phyloP scores from a whole-genome alignment of 2,329 filamentous ascomycete genomes.

The Hypoxylon sp. region DNA sequence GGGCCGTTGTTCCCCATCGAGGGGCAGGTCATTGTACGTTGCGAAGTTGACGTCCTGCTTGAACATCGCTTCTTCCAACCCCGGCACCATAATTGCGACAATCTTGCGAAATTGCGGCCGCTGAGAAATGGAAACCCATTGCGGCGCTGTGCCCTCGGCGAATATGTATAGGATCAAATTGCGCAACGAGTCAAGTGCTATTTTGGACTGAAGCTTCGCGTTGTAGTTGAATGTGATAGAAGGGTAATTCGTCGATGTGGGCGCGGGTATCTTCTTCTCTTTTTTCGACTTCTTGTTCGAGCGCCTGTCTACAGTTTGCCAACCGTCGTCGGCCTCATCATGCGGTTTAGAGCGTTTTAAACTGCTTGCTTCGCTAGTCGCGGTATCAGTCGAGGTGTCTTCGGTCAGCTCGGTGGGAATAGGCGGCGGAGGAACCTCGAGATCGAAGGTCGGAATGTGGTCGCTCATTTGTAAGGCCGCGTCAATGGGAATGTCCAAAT shows the following conservation, averaged over 20 bases:
- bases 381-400: constrained; percentile 36
- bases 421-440: constrained; percentile 31
- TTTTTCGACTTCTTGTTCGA: constrained; percentile 63
- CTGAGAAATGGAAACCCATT: constrained; percentile 73
- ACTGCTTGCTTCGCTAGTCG: constrained; percentile 49
- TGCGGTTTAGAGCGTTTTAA: constrained; percentile 64
- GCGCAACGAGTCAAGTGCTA: constrained; percentile 72
- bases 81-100: constrained; percentile 91
- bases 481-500: constrained; percentile 21
- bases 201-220: constrained; percentile 69
- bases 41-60: constrained; percentile 67
- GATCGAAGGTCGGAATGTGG: constrained; percentile 24
- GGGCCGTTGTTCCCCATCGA: constrained; percentile 49
- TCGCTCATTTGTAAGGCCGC: constrained; percentile 21
- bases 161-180: constrained; percentile 74
- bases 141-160: constrained; percentile 72
- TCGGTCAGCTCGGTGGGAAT: constrained; percentile 35
- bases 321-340: constrained; percentile 59
- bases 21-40: constrained; percentile 56
- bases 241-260: constrained; percentile 68
- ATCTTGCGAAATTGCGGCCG: constrained; percentile 78
- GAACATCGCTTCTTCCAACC: constrained; percentile 92
- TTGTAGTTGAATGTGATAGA: constrained; percentile 68
- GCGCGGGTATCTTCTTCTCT: constrained; percentile 69
- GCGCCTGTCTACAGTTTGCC: constrained; percentile 65